Base-by-base conservation (phyloP, 768 basidiomycete species). In the Hemileccinum impolitum region DNA sequence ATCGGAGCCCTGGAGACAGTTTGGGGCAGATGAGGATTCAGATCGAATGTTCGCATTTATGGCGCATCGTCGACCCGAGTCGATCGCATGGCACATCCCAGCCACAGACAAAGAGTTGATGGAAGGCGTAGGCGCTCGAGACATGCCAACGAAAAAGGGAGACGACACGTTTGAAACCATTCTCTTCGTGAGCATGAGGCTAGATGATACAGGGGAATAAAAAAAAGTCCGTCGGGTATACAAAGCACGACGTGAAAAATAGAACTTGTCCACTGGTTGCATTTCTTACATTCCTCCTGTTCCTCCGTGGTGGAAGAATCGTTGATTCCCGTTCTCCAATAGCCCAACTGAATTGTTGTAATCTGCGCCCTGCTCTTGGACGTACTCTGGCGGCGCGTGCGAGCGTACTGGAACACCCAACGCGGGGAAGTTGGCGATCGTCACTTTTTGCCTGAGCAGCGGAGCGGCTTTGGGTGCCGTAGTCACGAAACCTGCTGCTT, bases 111-210 rank as follows among this genome's bases (percentile, higher is more conserved):
- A 54, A 3, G 80, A 82, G 38, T 67, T 90, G 47, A 65, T 89
- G 34, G 65, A 65, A 1, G 88, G 85, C 0, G 69, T 78, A 7
- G 82, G 82, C 10, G 79, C 81, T 3, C 54, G 61, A 47, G 77
- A 73, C 6, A 75, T 73, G 5, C 26, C 56, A 13, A 25, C 53
- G 4, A 65, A 65, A 23, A 87, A 85, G 58, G 68, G 70, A 13
- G 85, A 90, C 53, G 84, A 87, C 43, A 80, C 79, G 7, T 90
- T 90, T 49, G 87, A 91, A 62, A 75, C 71, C n/a, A 58, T 90
- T 19, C 65, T 90, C 28, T 57, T 77, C 43, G 74, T 75, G 73
- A 45, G 43, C 2, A 53, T 75, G 17, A 41, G 35, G 30, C 35
- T 48, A 51, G 63, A 53, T 17, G 14, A 35, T 41, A 37, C 39